phyloP scores from a whole-genome alignment of 225 moss, liverwort and hornwort species.

The Bryum argenteum region DNA sequence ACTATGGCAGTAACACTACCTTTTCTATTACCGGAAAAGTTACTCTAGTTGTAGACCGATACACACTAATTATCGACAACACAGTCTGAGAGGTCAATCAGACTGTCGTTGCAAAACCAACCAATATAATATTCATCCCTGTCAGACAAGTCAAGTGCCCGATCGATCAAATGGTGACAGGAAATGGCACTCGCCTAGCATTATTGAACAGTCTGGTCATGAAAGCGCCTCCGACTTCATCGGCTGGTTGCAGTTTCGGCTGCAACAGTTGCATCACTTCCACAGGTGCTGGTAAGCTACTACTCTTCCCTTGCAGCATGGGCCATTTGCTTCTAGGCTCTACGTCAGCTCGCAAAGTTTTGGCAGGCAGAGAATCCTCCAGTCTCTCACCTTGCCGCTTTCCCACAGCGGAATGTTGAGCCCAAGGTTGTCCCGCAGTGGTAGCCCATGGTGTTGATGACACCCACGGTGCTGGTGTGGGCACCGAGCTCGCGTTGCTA shows the following conservation, averaged over 20 bases:
- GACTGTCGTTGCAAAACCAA: slow-evolving; percentile 8
- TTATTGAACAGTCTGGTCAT: slow-evolving; percentile 32
- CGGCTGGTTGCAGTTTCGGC: slow-evolving; percentile 36
- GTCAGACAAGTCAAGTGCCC: slow-evolving; percentile 3
- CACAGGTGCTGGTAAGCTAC: neutral
- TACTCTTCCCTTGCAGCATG: slow-evolving; percentile 34
- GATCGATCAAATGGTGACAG: slow-evolving; percentile 37
- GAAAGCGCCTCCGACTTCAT: slow-evolving; percentile 32
- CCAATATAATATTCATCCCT: neutral
- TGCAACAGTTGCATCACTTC: slow-evolving; percentile 39
- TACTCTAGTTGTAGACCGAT: neutral
- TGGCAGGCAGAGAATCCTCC: slow-evolving; percentile 22
- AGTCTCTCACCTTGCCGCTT: slow-evolving; percentile 44
- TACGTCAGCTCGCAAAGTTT: slow-evolving; percentile 20
- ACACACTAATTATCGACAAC: slow-evolving; percentile 27
- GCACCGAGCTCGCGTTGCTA: neutral
- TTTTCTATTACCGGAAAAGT: slow-evolving; percentile 7
- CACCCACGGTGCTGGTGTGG: slow-evolving; percentile 19
- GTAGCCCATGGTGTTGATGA: slow-evolving; percentile 30
- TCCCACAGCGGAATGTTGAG: slow-evolving; percentile 16
- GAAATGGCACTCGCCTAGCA: slow-evolving; percentile 32
- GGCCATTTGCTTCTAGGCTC: slow-evolving; percentile 39
- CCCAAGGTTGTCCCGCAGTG: neutral
- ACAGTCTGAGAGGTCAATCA: slow-evolving; percentile 20
- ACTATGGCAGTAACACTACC: slow-evolving; percentile 12